Evolutionary conservation across 2,329 filamentous ascomycete species (phyloP).

Genomic region (Nannizzia gypsea): DNA sequence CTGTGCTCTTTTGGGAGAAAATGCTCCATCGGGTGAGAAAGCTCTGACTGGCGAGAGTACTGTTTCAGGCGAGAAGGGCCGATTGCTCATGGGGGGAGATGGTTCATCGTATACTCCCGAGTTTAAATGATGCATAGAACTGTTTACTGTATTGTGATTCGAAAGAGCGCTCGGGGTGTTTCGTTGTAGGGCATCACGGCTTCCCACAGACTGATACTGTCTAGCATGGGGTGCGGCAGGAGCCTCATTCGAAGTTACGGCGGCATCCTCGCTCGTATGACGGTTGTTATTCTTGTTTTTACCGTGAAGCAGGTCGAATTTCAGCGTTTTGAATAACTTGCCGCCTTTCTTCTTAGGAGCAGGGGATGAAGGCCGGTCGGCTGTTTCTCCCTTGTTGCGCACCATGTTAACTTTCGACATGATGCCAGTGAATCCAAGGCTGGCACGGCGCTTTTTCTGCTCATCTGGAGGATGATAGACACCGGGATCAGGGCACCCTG

Average conservation of each 20-base stretch:
- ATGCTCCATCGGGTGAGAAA: not conserved
- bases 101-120: not conserved
- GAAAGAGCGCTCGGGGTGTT: not conserved
- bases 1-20: not conserved
- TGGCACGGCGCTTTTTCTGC: conserved; percentile 1
- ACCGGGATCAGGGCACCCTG: not conserved
- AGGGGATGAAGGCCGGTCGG: not conserved
- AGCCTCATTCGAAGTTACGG: not conserved
- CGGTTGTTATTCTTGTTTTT: not conserved
- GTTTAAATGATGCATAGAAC: not conserved
- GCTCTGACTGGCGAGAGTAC: not conserved
- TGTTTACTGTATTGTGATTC: not conserved
- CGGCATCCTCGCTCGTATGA: not conserved
- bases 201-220: not conserved
- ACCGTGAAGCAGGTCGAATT: not conserved
- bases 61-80: not conserved
- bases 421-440: not conserved
- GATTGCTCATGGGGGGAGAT: not conserved
- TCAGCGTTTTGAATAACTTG: not conserved
- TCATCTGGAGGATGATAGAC: not conserved
- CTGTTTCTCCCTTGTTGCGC: not conserved
- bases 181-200: not conserved
- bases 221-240: not conserved
- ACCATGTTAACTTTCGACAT: conserved; percentile 2
- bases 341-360: not conserved